A percentile compares a stretch with the other conserved stretches of the same genome.
Conservation (phyloP, 352 stramenopile genomes). For the Phytopythium aichiense region DNA sequence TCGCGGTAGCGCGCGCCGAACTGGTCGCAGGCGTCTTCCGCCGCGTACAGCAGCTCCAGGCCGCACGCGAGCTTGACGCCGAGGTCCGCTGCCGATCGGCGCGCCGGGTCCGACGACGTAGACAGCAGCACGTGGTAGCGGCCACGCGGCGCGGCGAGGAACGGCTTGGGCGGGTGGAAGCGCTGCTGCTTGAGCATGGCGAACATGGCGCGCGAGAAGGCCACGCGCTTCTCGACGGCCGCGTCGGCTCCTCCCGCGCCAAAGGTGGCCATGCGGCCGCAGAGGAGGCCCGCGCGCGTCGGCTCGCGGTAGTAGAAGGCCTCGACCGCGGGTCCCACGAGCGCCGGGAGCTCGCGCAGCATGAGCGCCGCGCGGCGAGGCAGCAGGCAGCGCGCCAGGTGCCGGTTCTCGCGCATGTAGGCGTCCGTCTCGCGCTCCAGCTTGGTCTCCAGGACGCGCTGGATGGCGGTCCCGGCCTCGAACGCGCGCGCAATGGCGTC, state of each 20-base stretch:
- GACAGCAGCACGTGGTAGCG: constrained; percentile 3
- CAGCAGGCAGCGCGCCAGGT: constrained; percentile 46
- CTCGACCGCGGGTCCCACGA: constrained; percentile 49
- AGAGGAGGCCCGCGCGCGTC: constrained; percentile 38
- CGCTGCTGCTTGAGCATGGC: constrained; percentile 78
- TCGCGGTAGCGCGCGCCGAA: constrained; percentile 31
- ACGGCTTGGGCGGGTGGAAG: constrained; percentile 62
- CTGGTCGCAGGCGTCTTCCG: constrained; percentile 33
- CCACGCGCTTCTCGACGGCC: constrained; percentile 31
- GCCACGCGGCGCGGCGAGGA: constrained; percentile 15
- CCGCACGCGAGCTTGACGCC: constrained; percentile 78
- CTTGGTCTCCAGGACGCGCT: constrained; percentile 36
- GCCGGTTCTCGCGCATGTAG: constrained; percentile 46
- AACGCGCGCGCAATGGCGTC: background rate
- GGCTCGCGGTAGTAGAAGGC: constrained; percentile 77
- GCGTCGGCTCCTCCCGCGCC: constrained; percentile 7
- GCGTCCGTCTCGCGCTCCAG: constrained; percentile 25
- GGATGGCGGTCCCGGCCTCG: constrained; percentile 31
- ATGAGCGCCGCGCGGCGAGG: constrained; percentile 29
- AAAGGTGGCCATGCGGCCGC: constrained; percentile 54
- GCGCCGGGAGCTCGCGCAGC: constrained; percentile 17
- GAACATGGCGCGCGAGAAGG: constrained; percentile 81
- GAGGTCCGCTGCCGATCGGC: constrained; percentile 40
- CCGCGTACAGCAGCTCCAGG: constrained; percentile 62
- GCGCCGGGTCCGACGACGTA: background rate